phyloP scores from a whole-genome alignment of 495 filamentous ascomycete species.

The Aspergillus campestris region DNA sequence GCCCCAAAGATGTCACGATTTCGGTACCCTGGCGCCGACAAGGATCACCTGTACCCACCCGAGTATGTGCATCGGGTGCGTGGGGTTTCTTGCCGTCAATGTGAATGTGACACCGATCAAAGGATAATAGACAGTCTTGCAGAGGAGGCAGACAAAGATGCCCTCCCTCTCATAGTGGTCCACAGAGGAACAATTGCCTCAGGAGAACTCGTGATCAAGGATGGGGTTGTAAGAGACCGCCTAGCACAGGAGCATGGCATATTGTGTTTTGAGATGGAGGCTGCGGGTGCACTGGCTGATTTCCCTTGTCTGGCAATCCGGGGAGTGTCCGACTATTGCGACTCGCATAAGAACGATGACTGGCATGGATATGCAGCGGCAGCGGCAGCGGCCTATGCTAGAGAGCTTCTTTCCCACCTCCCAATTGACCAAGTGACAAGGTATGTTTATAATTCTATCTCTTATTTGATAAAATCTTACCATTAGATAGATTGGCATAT shows the following conservation, averaged over 20 bases:
- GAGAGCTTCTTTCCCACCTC: conserved; percentile 16
- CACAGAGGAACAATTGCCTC: conserved; percentile 32
- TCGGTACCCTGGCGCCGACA: conserved; percentile 6
- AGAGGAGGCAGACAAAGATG: conserved; percentile 6
- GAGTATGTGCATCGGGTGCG: conserved; percentile 13
- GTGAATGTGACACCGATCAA: conserved; percentile 8
- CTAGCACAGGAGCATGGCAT: conserved; percentile 10
- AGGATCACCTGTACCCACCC: conserved; percentile 19
- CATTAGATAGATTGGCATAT: too few relatives aligned
- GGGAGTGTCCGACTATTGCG: conserved; percentile 34
- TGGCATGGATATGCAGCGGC: conserved; percentile 29
- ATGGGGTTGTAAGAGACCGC: conserved; percentile 14
- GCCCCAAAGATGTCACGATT: conserved; percentile 6
- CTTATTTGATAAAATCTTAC: too few relatives aligned
- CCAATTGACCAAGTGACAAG: neutral
- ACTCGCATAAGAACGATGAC: conserved; percentile 30
- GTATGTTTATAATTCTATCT: too few relatives aligned
- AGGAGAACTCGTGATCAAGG: conserved; percentile 22
- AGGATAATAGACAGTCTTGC: neutral
- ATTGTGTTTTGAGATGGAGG: conserved; percentile 37
- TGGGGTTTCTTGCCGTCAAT: conserved; percentile 7
- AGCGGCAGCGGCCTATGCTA: conserved; percentile 28
- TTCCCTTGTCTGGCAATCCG: conserved; percentile 29
- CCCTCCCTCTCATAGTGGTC: conserved; percentile 10
- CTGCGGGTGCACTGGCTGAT: conserved; percentile 25